Evolutionary conservation across 257 asterid genomes (phyloP), one percentile per base, ranked within the genome.

Genomic region (Gynochthodes officinalis): DNA sequence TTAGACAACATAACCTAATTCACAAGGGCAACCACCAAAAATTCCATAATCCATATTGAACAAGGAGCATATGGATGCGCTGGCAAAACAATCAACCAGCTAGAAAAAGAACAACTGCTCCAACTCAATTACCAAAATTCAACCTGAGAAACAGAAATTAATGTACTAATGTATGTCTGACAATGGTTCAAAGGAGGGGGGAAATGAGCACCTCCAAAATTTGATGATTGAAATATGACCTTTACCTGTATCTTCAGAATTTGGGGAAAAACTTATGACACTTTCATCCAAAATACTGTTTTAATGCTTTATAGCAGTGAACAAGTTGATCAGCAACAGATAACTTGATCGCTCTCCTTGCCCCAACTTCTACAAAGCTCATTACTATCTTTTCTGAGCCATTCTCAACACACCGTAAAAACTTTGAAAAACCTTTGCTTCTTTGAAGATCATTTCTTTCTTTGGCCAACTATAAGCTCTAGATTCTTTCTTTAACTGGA

Each of bases 401-500:
- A 84, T 79, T 88, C 83, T 85, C 95, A 84, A 72, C 86, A 83
- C 75, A 85, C 83, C 77, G 84, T 84, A 84, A 80, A 84, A 83
- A 85, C 90, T 82, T 87, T 86, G 85, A 82, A 87, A 87, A 79
- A 79, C 59, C 85, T 80, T 88, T 85, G 95, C 95, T 76, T 85
- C 95, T 80, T 89, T 86, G 95, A 85, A 85, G 95, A 82, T 82
- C 91, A 76, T 81, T 80, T 86, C 96, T 84, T 86, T 88, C 96
- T 89, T 89, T 88, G 89, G 86, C 95, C 88, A 90, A 89, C 84
- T 87, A 88, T 80, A 90, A 74, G 88, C 96, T 87, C 82, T 89
- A 93, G 83, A 83, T 86, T 89, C 95, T 82, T 88, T 89, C 80
- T 80, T 89, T 90, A 83, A 93, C 98, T 89, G 97, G 89, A 87